Percentiles rank a stretch among this genome's conserved stretches.
phyloP scores from a whole-genome alignment of 768 basidiomycete species.

The Goffeauzyma gilvescens region DNA sequence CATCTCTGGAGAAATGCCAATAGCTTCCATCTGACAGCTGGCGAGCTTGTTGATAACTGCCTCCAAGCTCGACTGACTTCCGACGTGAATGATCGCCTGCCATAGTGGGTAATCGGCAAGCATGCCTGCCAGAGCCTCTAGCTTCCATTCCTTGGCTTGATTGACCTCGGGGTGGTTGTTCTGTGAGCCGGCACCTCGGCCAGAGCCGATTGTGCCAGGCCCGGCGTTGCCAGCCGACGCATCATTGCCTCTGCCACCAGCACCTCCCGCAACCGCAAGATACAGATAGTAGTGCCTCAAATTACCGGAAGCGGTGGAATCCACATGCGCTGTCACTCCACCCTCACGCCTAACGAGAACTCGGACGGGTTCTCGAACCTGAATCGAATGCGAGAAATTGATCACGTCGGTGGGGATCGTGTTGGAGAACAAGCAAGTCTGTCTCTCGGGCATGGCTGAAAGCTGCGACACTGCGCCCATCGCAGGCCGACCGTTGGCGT shows the following conservation, averaged over 20 bases:
- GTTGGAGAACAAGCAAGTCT: constrained; percentile 45
- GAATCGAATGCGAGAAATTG: constrained; percentile 79
- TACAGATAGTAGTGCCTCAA: constrained; percentile 93
- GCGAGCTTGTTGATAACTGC: constrained; percentile 53
- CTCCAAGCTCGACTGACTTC: constrained; percentile 25
- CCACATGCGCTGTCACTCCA: constrained; percentile 21
- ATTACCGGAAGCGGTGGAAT: constrained; percentile 27
- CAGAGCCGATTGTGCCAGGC: constrained; percentile 76
- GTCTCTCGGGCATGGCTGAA: constrained; percentile 20
- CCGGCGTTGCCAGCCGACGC: constrained; percentile 37
- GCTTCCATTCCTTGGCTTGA: constrained; percentile 33
- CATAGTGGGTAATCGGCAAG: constrained; percentile 37
- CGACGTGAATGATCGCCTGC: constrained; percentile 30
- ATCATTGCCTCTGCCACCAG: constrained; percentile 40
- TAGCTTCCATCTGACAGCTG: constrained; percentile 43
- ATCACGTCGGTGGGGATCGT: constrained; percentile 82
- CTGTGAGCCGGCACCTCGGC: constrained; percentile 35
- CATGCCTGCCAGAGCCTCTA: constrained; percentile 69
- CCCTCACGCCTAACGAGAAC: constrained; percentile 72
- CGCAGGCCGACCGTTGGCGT: constrained; percentile 12
- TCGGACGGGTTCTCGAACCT: constrained; percentile 84
- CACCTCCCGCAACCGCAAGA: constrained; percentile 60
- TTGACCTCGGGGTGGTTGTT: constrained; percentile 18
- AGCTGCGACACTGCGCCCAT: constrained; percentile 34
- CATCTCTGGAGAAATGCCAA: constrained; percentile 72